phyloP scores from a whole-genome alignment of 106 monocot species.

The Dendrobium chrysotoxum region DNA sequence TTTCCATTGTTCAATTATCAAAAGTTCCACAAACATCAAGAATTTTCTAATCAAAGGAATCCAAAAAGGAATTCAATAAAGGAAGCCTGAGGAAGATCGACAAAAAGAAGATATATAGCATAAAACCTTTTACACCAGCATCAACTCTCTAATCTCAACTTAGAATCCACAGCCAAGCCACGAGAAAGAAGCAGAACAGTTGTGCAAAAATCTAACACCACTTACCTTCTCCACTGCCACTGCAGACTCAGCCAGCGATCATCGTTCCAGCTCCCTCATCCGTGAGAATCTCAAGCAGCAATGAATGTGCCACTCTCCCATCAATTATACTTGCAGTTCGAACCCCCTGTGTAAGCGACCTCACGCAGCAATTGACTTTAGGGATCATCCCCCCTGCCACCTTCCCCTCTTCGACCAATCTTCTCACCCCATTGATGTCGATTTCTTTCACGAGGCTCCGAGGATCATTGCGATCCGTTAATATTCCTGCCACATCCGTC shows the following conservation, averaged over 20 bases:
- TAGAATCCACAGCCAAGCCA: background rate
- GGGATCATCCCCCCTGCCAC: slow-evolving; percentile 96
- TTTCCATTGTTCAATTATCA: no score
- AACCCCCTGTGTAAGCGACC: slow-evolving; percentile 83
- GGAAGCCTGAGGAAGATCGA: background rate
- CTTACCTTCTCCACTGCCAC: background rate
- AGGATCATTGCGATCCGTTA: slow-evolving; percentile 61
- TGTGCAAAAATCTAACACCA: background rate
- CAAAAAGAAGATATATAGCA: background rate
- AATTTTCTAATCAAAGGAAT: no score
- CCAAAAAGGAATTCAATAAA: no score
- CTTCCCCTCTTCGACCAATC: slow-evolving; percentile 71
- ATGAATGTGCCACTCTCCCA: slow-evolving; percentile 72
- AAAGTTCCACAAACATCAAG: no score
- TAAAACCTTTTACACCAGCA: background rate
- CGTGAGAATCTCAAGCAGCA: slow-evolving; percentile 84
- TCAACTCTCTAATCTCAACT: background rate
- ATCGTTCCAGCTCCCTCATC: slow-evolving; percentile 93
- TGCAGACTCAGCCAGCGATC: slow-evolving; percentile 61
- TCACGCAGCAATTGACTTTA: slow-evolving; percentile 80
- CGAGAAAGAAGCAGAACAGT: background rate
- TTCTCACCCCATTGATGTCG: slow-evolving; percentile 58
- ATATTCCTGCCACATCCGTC: slow-evolving; percentile 80
- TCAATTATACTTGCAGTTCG: slow-evolving; percentile 85
- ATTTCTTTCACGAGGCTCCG: slow-evolving; percentile 72